Evolutionary conservation across 805 yeast species (phyloP).

Genomic region (Teunomyces lycoperdinae): DNA sequence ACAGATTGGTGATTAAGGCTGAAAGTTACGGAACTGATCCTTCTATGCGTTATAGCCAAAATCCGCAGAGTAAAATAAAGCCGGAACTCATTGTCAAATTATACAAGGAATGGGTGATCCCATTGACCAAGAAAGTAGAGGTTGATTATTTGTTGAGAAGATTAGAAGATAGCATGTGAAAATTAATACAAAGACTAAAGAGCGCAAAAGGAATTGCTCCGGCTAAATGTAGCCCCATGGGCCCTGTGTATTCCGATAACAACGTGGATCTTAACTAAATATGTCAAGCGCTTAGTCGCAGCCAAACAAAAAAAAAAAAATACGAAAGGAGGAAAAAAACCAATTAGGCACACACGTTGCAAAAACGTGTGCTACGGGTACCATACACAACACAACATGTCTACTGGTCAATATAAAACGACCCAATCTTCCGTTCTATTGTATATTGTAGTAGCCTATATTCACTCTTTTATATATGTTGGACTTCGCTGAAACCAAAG

Average conservation of each 20-base stretch:
- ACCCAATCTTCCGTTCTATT: not conserved
- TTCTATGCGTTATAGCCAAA: constrained; percentile 64
- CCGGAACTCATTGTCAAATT: constrained; percentile 80
- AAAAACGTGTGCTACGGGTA: not conserved
- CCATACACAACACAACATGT: not conserved
- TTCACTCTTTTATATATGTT: not conserved
- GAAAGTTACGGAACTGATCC: constrained; percentile 89
- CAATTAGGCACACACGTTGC: not conserved
- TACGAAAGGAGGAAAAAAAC: not conserved
- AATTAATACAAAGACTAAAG: not conserved
- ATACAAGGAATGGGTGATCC: constrained; percentile 86
- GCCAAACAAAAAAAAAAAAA: not conserved
- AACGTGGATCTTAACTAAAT: constrained; percentile 2
- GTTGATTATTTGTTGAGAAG: constrained; percentile 86
- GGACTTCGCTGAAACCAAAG: not conserved
- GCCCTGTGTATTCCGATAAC: not conserved
- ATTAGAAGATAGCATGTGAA: constrained; percentile 51
- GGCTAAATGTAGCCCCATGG: not conserved
- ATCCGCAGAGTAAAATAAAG: constrained; percentile 67
- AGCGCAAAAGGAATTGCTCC: not conserved
- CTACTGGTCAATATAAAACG: not conserved
- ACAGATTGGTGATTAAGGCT: constrained; percentile 76
- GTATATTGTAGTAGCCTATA: not conserved
- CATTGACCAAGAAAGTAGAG: constrained; percentile 92
- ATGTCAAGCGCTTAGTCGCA: not conserved